These are phyloP conservation scores for Pseudodiploospora longispora DNA, from an alignment of 2,329 filamentous ascomycete species.

Conservation along the genomic window DNA sequence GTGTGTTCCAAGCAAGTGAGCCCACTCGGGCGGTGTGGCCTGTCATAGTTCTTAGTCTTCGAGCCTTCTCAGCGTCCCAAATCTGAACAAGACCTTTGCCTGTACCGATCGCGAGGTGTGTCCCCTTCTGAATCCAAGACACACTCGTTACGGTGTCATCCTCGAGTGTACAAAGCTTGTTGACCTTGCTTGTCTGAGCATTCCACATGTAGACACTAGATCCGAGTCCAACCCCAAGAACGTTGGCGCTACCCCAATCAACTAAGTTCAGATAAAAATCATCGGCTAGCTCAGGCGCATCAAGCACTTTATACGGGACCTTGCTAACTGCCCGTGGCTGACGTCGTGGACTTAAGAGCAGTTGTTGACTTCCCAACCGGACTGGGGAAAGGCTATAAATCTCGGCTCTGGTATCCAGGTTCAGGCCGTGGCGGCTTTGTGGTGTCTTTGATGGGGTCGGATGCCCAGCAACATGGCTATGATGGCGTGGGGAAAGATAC, in stretches of 20 bases:
- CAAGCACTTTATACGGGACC: slow-evolving; percentile 94
- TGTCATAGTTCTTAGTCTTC: slow-evolving; percentile 88
- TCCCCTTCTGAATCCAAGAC: slow-evolving; percentile 96
- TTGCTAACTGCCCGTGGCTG: slow-evolving; percentile 88
- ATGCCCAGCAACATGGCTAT: slow-evolving; percentile 65
- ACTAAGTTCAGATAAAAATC: slow-evolving; percentile 98
- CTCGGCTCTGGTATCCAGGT: slow-evolving; percentile 82
- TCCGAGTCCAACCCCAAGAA: slow-evolving; percentile 85
- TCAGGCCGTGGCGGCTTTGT: slow-evolving; percentile 77
- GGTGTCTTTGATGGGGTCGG: slow-evolving; percentile 85
- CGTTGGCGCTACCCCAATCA: slow-evolving; percentile 94
- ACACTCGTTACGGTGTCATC: slow-evolving; percentile 96
- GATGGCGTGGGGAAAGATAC: slow-evolving; percentile 70
- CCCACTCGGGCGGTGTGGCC: slow-evolving; percentile 91
- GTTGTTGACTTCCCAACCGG: slow-evolving; percentile 83
- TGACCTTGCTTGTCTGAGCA: slow-evolving; percentile 80
- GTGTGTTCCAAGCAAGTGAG: slow-evolving; percentile 93
- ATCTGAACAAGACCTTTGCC: slow-evolving; percentile 93
- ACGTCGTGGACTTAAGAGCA: slow-evolving; percentile 83
- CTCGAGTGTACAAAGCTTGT: slow-evolving; percentile 84
- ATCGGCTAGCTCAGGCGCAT: slow-evolving; percentile 90
- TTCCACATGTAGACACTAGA: slow-evolving; percentile 99
- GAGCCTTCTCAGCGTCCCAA: slow-evolving; percentile 85
- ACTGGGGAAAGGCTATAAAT: slow-evolving; percentile 95
- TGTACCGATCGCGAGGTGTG: slow-evolving; percentile 91